Percentiles rank a stretch among this genome's conserved stretches.
Conservation (phyloP, 2,329 filamentous ascomycete species). For the Arthrinium puccinioides region DNA sequence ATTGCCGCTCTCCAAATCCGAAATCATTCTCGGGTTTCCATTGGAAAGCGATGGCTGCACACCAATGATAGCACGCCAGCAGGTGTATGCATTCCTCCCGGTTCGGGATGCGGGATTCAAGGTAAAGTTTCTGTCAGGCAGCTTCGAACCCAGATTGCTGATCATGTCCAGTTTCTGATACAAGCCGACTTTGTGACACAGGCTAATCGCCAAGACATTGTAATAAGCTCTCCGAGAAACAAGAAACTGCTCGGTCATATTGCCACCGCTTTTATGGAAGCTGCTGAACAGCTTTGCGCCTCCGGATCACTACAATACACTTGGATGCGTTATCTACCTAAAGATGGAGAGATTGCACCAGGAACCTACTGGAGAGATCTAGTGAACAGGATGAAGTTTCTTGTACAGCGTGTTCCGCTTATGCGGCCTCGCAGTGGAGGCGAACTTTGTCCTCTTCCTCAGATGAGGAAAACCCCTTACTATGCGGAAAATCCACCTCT, state of each 20-base stretch:
- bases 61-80: constrained; percentile 30
- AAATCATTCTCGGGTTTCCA: constrained; percentile 40
- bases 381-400: too few relatives aligned
- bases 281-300: constrained; percentile 29
- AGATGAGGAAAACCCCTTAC: too few relatives aligned
- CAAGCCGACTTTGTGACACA: constrained; percentile 42
- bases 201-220: constrained; percentile 35
- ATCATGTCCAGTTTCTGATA: constrained; percentile 33
- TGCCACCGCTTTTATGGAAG: constrained; percentile 29
- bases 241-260: constrained; percentile 24
- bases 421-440: too few relatives aligned
- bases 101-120: constrained; percentile 33
- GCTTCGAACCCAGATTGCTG: background rate
- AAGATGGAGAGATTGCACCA: too few relatives aligned
- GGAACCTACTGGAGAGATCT: too few relatives aligned
- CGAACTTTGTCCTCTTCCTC: too few relatives aligned
- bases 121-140: constrained; percentile 11
- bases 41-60: constrained; percentile 7
- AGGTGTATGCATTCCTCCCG: constrained; percentile 39
- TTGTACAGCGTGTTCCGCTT: too few relatives aligned
- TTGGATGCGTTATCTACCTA: constrained; percentile 40
- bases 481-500: too few relatives aligned
- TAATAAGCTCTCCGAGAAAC: constrained; percentile 30
- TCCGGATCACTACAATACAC: constrained; percentile 28
- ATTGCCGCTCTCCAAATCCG: constrained; percentile 13